Conservation (phyloP, 495 filamentous ascomycete species). For the Talaromyces borbonicus region DNA sequence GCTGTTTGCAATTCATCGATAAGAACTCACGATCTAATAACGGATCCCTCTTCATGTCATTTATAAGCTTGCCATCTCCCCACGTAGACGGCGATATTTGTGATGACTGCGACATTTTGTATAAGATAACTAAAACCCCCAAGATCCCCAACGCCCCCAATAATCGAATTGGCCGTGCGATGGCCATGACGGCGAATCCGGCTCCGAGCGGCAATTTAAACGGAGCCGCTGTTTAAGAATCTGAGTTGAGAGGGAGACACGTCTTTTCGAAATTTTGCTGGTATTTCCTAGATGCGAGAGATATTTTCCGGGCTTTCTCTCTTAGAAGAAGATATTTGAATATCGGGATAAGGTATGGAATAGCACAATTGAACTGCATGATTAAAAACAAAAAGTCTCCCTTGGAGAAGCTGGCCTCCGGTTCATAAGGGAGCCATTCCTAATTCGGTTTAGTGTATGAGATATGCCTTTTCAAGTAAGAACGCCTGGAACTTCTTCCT, state of each 20-base stretch:
- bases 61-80: slow-evolving; percentile 26
- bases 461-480: not conserved
- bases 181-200: slow-evolving; percentile 50
- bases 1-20: not conserved
- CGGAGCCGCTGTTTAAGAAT: too few species aligned
- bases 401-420: not conserved
- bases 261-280: too few species aligned
- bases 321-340: too few species aligned
- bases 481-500: not conserved
- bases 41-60: slow-evolving; percentile 61
- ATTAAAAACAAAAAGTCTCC: too few species aligned
- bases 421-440: slow-evolving; percentile 17
- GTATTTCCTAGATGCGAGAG: too few species aligned
- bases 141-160: slow-evolving; percentile 59
- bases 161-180: slow-evolving; percentile 73
- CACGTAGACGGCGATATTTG: slow-evolving; percentile 21
- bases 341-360: too few species aligned
- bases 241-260: too few species aligned
- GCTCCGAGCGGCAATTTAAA: not conserved
- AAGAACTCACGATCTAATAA: slow-evolving; percentile 66
- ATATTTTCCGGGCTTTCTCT: too few species aligned
- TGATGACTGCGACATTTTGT: slow-evolving; percentile 48
- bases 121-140: slow-evolving; percentile 65
- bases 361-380: too few species aligned
- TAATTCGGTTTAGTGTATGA: slow-evolving; percentile 19